Base-by-base conservation (phyloP, 2,329 filamentous ascomycete species). In the Fusarium tuaranense region DNA sequence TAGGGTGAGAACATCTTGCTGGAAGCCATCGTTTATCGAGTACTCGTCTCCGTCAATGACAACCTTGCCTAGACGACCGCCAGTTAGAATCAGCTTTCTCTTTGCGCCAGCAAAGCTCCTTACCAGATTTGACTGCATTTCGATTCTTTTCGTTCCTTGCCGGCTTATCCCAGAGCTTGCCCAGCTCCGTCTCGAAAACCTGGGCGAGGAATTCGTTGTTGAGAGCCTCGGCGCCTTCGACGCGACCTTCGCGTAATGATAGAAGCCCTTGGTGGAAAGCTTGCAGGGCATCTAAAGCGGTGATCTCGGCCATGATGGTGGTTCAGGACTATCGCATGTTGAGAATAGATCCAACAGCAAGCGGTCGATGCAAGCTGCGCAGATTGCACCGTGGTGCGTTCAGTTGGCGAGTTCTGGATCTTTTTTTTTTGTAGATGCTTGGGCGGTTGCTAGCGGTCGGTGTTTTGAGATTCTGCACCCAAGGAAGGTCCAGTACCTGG, bases 211-310 rank as follows among this genome's bases (percentile, higher is more conserved):
- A 87, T 76, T 90, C 89, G 71, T 95, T 89, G 70, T 93, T 91
- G 62, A 96, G 89, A 53, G 93, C 86, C 77, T 93, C 92, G 36
- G 91, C 88, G 67, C 84, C 85, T 53, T 87, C 86, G 63, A 85
- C 84, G 63, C 92, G 90, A 67, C 91, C 90, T 79, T 97, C 92
- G 73, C 91, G 90, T 78, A 97, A 88, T 67, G 93, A 92, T 77
- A 93, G 87, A 72, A 99, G 91, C 85, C 98, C 95, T 82, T 93
- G 91, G 83, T 97, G 94, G 78, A 99, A 91, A 83, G 91, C 92
- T 86, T 95, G 92, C 79, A 98, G 91, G 83, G 92, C 90, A 80
- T 92, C 92, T 80, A 97, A 88, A 80, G 89, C 91, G 82, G 92
- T 92, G 81, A 91, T 86, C 80, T 93, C 92, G 82, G 92, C 91